Evolutionary conservation across 208 protist species (phyloP).

Genomic region (Leishmania gerbilli): DNA sequence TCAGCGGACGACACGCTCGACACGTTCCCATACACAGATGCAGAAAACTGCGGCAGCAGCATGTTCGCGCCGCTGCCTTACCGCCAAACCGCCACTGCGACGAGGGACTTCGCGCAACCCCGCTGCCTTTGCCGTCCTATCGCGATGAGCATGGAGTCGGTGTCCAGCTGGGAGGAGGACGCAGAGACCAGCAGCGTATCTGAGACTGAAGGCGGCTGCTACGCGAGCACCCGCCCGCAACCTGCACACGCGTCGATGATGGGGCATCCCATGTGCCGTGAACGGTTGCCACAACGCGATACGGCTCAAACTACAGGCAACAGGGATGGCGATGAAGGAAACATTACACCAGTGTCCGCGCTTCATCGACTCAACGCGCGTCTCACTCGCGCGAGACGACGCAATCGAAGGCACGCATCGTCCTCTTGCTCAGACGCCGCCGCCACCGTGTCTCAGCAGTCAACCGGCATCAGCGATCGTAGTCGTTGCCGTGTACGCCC

Average conservation of each 20-base stretch:
- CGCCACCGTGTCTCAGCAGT: background rate
- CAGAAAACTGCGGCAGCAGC: background rate
- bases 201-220: background rate
- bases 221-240: background rate
- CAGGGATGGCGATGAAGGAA: background rate
- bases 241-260: background rate
- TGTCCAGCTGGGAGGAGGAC: constrained; percentile 30
- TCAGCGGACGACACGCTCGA: background rate
- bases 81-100: background rate
- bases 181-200: background rate
- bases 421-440: background rate
- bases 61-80: background rate
- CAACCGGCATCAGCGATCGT: background rate
- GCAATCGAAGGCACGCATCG: constrained; percentile 5
- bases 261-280: background rate
- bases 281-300: background rate
- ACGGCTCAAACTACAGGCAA: background rate
- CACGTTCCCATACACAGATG: background rate
- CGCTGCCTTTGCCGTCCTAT: constrained; percentile 2
- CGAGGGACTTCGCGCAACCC: constrained; percentile 4
- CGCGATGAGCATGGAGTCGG: constrained; percentile 26
- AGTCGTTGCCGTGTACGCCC: constrained; percentile 1
- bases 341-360: background rate
- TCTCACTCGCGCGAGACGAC: constrained; percentile 6
- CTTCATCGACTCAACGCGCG: constrained; percentile 15